Base-by-base conservation (phyloP, 306 rosid genomes). In the Cicer cuneatum region DNA sequence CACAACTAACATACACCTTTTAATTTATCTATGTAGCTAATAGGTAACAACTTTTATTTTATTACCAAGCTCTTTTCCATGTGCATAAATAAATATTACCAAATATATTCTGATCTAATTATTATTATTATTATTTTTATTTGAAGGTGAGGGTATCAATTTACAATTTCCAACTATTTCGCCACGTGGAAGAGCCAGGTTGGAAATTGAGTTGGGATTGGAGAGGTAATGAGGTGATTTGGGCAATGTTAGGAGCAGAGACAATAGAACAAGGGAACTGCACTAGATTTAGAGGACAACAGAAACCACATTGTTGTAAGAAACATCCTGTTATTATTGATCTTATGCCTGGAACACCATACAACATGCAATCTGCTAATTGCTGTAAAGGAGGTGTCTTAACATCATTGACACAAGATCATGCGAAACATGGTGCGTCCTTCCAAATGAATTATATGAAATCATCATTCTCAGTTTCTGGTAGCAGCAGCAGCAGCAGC, bases 161-260 rank as follows among this genome's bases (percentile, higher is more conserved):
- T 29, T 51, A 67, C 74, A 93, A 93, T 77, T 67, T 83, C 62
- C 98, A 93, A 74, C 62, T 89, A 47, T 89, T 64, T 74, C 80
- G 98, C 0, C 93, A 90, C 2, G 62, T 93, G 62, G 96, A 90
- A 14, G n/a, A 9, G 29, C 98, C 97, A 0, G 96, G 98, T 19
- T 90, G 97, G 98, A 82, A 35, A 11, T 5, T 93, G 24, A 39
- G 87, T 2, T 93, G 98, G 96, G 75, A 39, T 6, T 93, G 98
- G 98, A 82, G 46, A 61, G 81, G 76, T 2, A 74, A 87, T 1
- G 93, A 93, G 71, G 95, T 83, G 73, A 90, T 93, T 10, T 90
- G 95, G 98, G 40, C 80, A 47, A 83, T 89, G 90, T 65, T 85
- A 83, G 98, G 97, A 7, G 96, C 95, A 11, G 95, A 93, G 83